Base-by-base conservation (phyloP, 805 yeast genomes). In the Candida yuanshanica region DNA sequence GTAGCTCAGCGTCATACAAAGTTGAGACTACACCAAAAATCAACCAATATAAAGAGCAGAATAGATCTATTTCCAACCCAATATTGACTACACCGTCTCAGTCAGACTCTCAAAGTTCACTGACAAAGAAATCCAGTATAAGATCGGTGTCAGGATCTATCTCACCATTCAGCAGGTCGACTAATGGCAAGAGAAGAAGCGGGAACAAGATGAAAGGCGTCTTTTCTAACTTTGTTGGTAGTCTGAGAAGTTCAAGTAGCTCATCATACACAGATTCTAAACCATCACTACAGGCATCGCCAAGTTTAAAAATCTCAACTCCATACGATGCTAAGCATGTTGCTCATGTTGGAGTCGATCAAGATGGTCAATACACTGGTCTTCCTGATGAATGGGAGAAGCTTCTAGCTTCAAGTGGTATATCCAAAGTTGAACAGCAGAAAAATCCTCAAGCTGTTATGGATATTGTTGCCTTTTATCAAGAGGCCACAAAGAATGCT, bases 381-480 rank as follows among this genome's bases (percentile, higher is more conserved):
- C 68, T 93, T 33, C 99, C 99, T 0, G 81, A 77, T 22, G 95
- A 88, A 55, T 93, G 99, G 99, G 88, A 88, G 47, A 75, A 77
- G 47, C 69, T 90, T 26, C 70, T 93, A 39, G 74, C 82, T 11
- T 85, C 93, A 2, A 83, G 89, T 53, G 96, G 96, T 39, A 89
- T 93, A 44, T 79, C 96, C 6, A 79, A 76, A 48, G 83, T 77
- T 48, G 99, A 93, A 55, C 95, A 88, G 64, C 81, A 82, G 57
- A 85, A 83, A 46, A 87, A 93, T 62, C 96, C 97, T 2, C 90
- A 87, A 60, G 96, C 96, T 1, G 95, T 93, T 5, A 83, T 83
- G 72, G 95, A 88, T 55, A 89, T 86, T 45, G 88, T 88, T 21
- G 88, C 86, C 34, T 88, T 88, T 58, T 88, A 88, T 61, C 86